These are phyloP conservation scores for Penicillium occitanis DNA, from an alignment of 2,329 filamentous ascomycete genomes.

Conservation along the genomic window DNA sequence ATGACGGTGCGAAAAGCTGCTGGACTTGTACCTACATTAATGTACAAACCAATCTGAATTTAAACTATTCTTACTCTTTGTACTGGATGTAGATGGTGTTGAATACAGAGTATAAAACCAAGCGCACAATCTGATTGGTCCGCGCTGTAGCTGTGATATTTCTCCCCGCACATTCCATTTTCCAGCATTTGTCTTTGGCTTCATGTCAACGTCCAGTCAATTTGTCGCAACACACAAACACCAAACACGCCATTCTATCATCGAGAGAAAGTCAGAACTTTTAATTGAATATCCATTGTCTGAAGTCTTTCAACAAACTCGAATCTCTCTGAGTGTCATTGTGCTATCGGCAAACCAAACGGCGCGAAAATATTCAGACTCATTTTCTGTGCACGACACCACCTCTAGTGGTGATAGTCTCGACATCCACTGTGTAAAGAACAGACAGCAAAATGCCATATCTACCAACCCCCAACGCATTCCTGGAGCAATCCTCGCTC, in stretches of 20 bases:
- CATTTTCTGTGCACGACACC: neutral
- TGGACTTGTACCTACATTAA: neutral
- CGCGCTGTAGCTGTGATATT: neutral
- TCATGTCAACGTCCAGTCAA: neutral
- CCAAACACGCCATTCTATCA: neutral
- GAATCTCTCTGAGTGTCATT: neutral
- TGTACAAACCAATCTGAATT: too few species aligned
- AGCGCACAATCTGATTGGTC: conserved; percentile 13
- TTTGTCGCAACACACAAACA: neutral
- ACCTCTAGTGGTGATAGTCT: neutral
- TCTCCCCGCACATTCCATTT: conserved; percentile 18
- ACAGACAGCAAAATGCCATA: conserved; percentile 65
- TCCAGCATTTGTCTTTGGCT: conserved; percentile 2
- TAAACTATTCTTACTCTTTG: neutral
- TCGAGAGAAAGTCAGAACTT: too few species aligned
- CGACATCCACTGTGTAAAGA: too few species aligned
- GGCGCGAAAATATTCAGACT: too few species aligned
- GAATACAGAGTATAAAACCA: neutral
- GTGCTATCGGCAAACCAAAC: too few species aligned
- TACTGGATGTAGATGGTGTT: neutral
- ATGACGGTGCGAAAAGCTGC: neutral
- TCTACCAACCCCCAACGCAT: conserved; percentile 80
- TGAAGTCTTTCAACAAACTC: neutral
- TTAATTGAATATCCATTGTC: neutral
- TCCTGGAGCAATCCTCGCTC: conserved; percentile 82